Base-by-base conservation (phyloP, 2,329 filamentous ascomycete genomes). In the Metarhizium humberi region DNA sequence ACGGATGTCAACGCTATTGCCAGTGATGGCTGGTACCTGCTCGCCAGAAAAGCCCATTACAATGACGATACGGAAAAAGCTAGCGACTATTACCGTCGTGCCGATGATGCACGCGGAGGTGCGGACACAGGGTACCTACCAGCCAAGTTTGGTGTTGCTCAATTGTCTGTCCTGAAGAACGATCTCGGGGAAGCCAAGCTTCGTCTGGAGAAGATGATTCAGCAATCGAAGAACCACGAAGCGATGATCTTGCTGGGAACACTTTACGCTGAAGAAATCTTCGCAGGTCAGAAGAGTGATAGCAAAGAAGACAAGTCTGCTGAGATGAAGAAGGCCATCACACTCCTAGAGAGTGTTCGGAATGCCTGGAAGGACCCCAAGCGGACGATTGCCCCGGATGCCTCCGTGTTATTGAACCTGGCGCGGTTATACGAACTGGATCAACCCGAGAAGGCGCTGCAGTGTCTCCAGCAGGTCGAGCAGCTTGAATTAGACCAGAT, bases 1-100 rank as follows among this genome's bases (percentile, higher is more conserved):
- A 97, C 94, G 2, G 94, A 99, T 67, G 90, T 97, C 62, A 96
- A 96, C 69, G 90, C 92, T 3, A 90, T 97, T 69, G 92, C 92
- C 29, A 96, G 92, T 72, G 95, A 99, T 67, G 95, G 94, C 40
- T 97, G 92, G 92, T 99, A 96, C 71, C 74, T 97, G 8, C 81
- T 97, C 45, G 94, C 91, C 32, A 81, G 92, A 58, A 96, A 95
- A 68, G 90, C 92, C 60, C 94, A 99, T 67, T 90, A 90, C 61
- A 81, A 84, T 56, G 87, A 87, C 46, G 85, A 96, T 56, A 72
- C 82, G 6, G 78, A 86, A 20, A 86, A 84, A 55, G 92, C 94
- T 2, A 83, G 81, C 20, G 90, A 96, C 64, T 95, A 87, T 70
- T 99, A 99, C 71, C 84, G 85, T 55, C 86, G 89, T 62, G 89